phyloP scores from a whole-genome alignment of 768 basidiomycete species.

The Scleroderma bovista region DNA sequence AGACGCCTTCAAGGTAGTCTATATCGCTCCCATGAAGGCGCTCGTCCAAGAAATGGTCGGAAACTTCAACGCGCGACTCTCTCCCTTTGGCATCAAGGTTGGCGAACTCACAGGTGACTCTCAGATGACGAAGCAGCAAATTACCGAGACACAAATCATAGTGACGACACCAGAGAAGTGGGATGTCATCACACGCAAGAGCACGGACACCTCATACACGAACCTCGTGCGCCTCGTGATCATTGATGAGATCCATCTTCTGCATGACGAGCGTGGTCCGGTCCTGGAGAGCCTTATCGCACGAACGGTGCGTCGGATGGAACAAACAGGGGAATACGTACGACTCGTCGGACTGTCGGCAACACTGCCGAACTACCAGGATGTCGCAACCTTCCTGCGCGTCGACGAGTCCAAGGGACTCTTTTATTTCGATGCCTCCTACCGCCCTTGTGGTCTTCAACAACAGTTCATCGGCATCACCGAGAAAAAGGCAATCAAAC shows the following conservation, averaged over 20 bases:
- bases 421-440: slow-evolving; percentile 95
- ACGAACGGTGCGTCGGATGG: slow-evolving; percentile 88
- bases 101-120: slow-evolving; percentile 96
- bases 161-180: slow-evolving; percentile 99
- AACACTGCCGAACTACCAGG: slow-evolving; percentile 97
- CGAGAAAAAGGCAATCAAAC: slow-evolving; percentile 99
- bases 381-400: slow-evolving; percentile 95
- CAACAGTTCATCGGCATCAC: slow-evolving; percentile 97
- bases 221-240: slow-evolving; percentile 95
- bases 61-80: slow-evolving; percentile 79
- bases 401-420: slow-evolving; percentile 89
- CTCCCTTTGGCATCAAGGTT: slow-evolving; percentile 70
- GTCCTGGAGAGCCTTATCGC: slow-evolving; percentile 90
- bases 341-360: slow-evolving; percentile 94
- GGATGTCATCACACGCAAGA: slow-evolving; percentile 99
- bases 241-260: slow-evolving; percentile 95
- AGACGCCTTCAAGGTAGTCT: slow-evolving; percentile 92
- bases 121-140: slow-evolving; percentile 97
- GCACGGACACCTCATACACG: slow-evolving; percentile 93
- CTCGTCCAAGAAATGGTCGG: slow-evolving; percentile 99
- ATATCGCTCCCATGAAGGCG: slow-evolving; percentile 99
- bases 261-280: slow-evolving; percentile 97
- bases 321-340: slow-evolving; percentile 89
- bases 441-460: slow-evolving; percentile 90
- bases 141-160: slow-evolving; percentile 94